phyloP scores from a whole-genome alignment of 306 rosid genomes.

The Trifolium fragiferum region DNA sequence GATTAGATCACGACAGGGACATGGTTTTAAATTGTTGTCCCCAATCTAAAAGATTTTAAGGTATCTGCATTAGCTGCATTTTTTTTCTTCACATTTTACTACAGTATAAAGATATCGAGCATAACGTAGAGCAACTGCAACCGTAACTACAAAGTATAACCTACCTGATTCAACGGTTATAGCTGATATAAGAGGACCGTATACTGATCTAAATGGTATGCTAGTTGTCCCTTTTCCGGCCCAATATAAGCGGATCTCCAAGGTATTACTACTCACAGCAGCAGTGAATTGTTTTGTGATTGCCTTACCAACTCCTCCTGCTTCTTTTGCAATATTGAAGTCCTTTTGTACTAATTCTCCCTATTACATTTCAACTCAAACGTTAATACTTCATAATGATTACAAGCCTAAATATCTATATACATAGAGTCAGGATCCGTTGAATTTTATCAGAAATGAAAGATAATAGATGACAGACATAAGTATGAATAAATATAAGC shows the following conservation, averaged over 20 bases:
- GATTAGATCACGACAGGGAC: neutral
- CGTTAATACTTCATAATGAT: neutral
- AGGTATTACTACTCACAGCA: neutral
- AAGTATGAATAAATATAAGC: neutral
- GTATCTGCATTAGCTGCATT: neutral
- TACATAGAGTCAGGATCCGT: neutral
- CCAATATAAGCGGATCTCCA: conserved; percentile 24
- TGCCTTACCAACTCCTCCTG: neutral
- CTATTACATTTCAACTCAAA: neutral
- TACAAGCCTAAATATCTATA: neutral
- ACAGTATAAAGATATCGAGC: neutral
- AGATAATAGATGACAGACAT: neutral
- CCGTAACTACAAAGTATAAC: neutral
- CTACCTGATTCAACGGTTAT: neutral
- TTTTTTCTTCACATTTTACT: neutral
- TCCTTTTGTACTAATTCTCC: conserved; percentile 5
- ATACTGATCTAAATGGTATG: neutral
- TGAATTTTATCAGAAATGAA: neutral
- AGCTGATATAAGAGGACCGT: conserved; percentile 19
- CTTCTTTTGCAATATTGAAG: conserved; percentile 1
- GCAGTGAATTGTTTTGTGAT: neutral
- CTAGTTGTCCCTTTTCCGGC: too few relatives aligned
- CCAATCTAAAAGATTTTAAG: neutral
- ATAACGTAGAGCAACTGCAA: neutral
- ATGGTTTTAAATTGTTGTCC: neutral